Evolutionary conservation across 257 asterid species (phyloP), one percentile per base, ranked within the genome.

Genomic region (Henckelia pumila): DNA sequence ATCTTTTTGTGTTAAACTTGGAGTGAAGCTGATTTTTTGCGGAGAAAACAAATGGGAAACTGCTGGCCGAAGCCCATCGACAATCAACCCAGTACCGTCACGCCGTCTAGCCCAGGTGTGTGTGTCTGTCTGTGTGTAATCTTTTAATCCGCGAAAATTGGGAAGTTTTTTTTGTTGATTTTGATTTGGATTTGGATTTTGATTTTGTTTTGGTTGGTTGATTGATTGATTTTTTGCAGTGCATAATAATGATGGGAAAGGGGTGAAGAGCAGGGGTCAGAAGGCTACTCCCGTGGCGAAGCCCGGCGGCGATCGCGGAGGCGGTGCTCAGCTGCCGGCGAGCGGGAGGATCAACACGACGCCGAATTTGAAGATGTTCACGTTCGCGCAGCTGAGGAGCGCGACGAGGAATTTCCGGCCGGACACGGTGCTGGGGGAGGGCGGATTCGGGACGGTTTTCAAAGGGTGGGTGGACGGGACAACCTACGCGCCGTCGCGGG

Each of bases 401-500:
- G 83, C 93, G 8, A 83, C 93, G 0, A 62, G 81, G 44, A 78
- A 86, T 58, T 86, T 86, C 84, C 32, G 89, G 16, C 87, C 86
- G n/a, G 83, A 79, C 57, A 81, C 81, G 2, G 40, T 83, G 59
- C 64, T 86, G 44, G 93, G 88, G n/a, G 93, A 80, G 37, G 89
- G 89, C 20, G 93, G 93, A 0, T 86, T 82, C 35, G 93, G 93
- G 1, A 55, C 68, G 58, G 90, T 86, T 11, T 86, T 76, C 80
- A 80, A 81, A 55, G 94, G 94, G 0, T 86, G 76, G 61, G 24
- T 84, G 17, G 87, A 86, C 60, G 79, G 59, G 24, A 83, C 81
- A 49, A 93, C 94, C 1, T 76, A 63, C 22, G 86, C 89, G 6
- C 94, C 98, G 14, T 83, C 97, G 1, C 80, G 37, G 44, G 86